Percentiles rank a stretch among this genome's conserved stretches.
These are phyloP conservation scores for Cucurbitaria berberidis DNA, from an alignment of 2,329 filamentous ascomycete genomes.

Conservation along the genomic window DNA sequence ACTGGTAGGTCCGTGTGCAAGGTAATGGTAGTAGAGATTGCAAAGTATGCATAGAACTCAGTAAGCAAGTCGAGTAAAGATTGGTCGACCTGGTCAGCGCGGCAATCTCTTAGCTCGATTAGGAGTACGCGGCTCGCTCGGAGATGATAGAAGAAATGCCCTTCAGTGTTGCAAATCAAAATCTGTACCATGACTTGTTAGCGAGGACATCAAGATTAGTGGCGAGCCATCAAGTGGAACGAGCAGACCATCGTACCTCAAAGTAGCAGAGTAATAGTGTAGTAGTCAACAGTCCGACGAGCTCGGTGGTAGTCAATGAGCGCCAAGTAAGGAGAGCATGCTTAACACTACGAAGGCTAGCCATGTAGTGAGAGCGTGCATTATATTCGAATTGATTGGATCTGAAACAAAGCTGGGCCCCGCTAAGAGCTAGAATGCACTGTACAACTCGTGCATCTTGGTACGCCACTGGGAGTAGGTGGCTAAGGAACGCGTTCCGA, in stretches of 20 bases:
- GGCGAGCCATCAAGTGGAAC: not conserved
- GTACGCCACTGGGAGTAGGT: conserved; percentile 7
- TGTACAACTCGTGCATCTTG: conserved; percentile 1
- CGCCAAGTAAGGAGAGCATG: conserved; percentile 3
- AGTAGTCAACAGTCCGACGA: conserved; percentile 1
- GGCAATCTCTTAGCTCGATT: not conserved
- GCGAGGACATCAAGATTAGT: not conserved
- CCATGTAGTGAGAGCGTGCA: conserved; percentile 6
- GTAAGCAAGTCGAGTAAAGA: conserved; percentile 3
- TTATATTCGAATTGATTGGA: conserved; percentile 3
- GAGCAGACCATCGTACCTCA: not conserved
- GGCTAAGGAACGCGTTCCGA: conserved; percentile 1
- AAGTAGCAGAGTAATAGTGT: conserved; percentile 4
- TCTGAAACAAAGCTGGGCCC: conserved; percentile 2
- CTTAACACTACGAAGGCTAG: conserved; percentile 6
- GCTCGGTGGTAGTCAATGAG: not conserved
- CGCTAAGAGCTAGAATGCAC: conserved; percentile 4
- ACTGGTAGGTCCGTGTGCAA: not conserved
- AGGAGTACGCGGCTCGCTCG: conserved; percentile 3
- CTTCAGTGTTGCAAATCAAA: not conserved
- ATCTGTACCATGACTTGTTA: not conserved
- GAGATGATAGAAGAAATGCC: conserved; percentile 4
- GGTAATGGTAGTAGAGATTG: conserved; percentile 2
- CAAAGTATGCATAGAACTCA: conserved; percentile 6
- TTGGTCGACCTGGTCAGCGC: not conserved